Percentiles rank a stretch among this genome's conserved stretches.
Conservation (phyloP, 1,284 basidiomycete species). For the Grifola frondosa region DNA sequence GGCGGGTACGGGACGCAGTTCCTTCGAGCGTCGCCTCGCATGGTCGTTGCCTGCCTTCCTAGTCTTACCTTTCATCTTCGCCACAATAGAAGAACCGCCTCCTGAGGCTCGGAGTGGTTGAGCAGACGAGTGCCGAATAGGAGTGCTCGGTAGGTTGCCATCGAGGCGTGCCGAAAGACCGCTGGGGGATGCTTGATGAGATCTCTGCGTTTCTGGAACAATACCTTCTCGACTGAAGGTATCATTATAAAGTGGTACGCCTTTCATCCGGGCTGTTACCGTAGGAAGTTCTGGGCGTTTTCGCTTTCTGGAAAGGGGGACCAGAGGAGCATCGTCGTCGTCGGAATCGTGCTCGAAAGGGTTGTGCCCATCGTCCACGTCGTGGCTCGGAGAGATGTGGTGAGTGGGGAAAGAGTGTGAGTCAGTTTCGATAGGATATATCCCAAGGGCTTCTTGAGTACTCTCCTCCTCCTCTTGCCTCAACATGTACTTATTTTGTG, state of each 20-base stretch:
- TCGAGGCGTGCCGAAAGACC: not conserved
- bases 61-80: conserved; percentile 14
- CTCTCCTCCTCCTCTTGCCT: conserved; percentile 21
- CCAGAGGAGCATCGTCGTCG: too few relatives aligned
- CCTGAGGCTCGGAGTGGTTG: not conserved
- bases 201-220: conserved; percentile 19
- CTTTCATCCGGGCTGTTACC: not conserved
- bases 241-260: conserved; percentile 13
- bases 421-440: not conserved
- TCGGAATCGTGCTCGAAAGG: not conserved
- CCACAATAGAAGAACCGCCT: conserved; percentile 11
- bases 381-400: too few relatives aligned
- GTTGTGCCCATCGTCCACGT: not conserved
- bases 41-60: conserved; percentile 4
- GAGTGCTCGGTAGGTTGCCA: conserved; percentile 8
- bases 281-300: not conserved
- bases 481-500: conserved; percentile 6
- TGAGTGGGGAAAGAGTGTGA: not conserved
- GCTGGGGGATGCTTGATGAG: not conserved
- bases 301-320: too few relatives aligned
- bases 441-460: conserved; percentile 15
- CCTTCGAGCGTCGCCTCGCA: too few relatives aligned
- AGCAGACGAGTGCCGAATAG: not conserved
- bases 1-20: conserved; percentile 16
- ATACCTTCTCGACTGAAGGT: conserved; percentile 21